Percentiles rank a stretch among this genome's conserved stretches.
These are phyloP conservation scores for Nigrospora osmanthi DNA, from an alignment of 2,329 filamentous ascomycete genomes.

Conservation along the genomic window DNA sequence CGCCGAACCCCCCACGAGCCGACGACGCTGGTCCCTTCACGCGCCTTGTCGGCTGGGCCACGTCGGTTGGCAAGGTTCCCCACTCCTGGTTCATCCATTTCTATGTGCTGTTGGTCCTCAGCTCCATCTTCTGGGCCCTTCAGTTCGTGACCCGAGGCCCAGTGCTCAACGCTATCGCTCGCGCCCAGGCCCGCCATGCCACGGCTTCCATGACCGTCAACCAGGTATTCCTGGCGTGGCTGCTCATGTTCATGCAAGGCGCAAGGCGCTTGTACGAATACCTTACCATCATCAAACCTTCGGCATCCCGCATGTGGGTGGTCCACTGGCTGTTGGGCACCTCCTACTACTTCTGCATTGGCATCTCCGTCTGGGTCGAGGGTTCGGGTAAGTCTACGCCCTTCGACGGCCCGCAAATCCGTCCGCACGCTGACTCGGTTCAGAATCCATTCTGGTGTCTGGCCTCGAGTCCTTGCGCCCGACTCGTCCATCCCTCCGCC, in stretches of 20 bases:
- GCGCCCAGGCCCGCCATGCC: constrained; percentile 23
- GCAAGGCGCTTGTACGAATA: constrained; percentile 71
- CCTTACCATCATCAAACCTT: constrained; percentile 54
- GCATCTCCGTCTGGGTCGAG: constrained; percentile 78
- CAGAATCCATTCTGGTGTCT: constrained; percentile 24
- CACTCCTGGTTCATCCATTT: constrained; percentile 89
- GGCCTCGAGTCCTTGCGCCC: constrained; percentile 10
- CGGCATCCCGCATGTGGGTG: constrained; percentile 74
- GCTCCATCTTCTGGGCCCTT: constrained; percentile 66
- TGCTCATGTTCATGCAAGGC: constrained; percentile 70
- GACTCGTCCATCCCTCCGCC: constrained; percentile 34
- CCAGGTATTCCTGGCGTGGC: constrained; percentile 60
- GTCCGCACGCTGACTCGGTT: neutral
- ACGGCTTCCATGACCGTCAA: constrained; percentile 44
- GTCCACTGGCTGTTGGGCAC: constrained; percentile 76
- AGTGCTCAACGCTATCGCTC: constrained; percentile 39
- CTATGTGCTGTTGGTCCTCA: constrained; percentile 64
- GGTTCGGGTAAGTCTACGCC: constrained; percentile 51
- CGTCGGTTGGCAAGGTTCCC: constrained; percentile 54
- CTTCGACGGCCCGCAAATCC: neutral
- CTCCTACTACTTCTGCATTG: constrained; percentile 66
- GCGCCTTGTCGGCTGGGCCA: constrained; percentile 22
- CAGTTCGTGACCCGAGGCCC: constrained; percentile 51
- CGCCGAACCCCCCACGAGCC: neutral
- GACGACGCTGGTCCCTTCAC: constrained; percentile 8